Conservation (phyloP, 2,329 filamentous ascomycete genomes). For the Botrytis cinerea region DNA sequence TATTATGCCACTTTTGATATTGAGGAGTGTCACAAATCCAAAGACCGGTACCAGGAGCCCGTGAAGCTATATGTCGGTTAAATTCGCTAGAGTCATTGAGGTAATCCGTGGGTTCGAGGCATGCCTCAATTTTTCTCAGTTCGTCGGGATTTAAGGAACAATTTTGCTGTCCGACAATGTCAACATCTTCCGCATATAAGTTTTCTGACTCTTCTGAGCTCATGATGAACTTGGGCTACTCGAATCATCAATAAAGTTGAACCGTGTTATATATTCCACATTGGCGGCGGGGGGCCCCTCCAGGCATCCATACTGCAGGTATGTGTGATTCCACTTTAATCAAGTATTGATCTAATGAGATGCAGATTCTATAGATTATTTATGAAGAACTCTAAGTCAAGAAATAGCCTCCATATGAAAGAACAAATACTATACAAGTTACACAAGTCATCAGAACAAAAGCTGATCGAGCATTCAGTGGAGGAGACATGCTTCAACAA, state of each 20-base stretch:
- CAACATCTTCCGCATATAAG: background rate
- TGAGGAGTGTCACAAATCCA: conserved; percentile 32
- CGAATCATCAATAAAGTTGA: background rate
- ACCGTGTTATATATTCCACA: background rate
- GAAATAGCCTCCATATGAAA: background rate
- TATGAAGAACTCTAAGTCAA: too few relatives aligned
- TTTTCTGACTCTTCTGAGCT: background rate
- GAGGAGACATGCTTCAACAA: background rate
- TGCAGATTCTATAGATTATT: background rate
- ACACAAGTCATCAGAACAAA: background rate
- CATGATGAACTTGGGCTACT: background rate
- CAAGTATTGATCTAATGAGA: background rate
- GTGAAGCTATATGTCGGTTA: conserved; percentile 29
- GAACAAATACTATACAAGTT: background rate
- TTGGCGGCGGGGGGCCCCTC: background rate
- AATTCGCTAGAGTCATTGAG: conserved; percentile 28
- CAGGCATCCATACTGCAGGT: background rate
- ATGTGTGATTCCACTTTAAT: background rate
- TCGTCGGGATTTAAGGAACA: background rate
- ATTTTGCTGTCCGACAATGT: background rate
- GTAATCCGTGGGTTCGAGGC: conserved; percentile 33
- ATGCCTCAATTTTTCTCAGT: conserved; percentile 2
- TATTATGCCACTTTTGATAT: conserved; percentile 30
- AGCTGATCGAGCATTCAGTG: background rate
- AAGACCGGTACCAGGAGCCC: conserved; percentile 29